These are phyloP conservation scores for Eucalyptus victrix DNA, from an alignment of 345 rosid species.

Conservation along the genomic window DNA sequence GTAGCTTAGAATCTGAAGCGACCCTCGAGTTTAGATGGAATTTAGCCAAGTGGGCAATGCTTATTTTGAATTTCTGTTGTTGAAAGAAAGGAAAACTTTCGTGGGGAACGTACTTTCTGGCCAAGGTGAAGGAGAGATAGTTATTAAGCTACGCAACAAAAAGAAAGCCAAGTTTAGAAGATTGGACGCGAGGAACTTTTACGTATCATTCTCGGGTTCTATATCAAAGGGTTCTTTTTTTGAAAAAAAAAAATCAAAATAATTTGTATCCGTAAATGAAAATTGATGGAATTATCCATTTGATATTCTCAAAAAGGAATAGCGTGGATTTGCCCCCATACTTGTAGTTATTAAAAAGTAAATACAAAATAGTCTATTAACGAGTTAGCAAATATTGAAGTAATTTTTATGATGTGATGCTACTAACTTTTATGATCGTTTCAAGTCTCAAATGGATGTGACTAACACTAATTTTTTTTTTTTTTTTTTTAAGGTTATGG, in stretches of 20 bases:
- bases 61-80: background rate
- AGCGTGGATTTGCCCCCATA: fast-evolving
- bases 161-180: background rate
- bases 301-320: background rate
- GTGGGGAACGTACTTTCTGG: background rate
- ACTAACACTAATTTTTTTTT: background rate
- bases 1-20: background rate
- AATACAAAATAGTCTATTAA: background rate
- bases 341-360: background rate
- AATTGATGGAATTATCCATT: background rate
- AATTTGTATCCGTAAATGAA: background rate
- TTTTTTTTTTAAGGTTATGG: no score
- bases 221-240: background rate
- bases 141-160: background rate
- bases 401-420: background rate
- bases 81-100: background rate
- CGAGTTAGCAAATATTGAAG: background rate
- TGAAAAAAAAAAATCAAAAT: background rate
- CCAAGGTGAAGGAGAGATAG: background rate
- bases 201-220: background rate
- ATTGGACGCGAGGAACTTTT: background rate
- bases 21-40: background rate
- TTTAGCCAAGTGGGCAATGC: background rate
- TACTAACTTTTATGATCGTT: background rate
- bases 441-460: background rate